Percentiles rank a stretch among this genome's conserved stretches.
Conservation (phyloP, 768 basidiomycete genomes). For the Mycena vitilis region DNA sequence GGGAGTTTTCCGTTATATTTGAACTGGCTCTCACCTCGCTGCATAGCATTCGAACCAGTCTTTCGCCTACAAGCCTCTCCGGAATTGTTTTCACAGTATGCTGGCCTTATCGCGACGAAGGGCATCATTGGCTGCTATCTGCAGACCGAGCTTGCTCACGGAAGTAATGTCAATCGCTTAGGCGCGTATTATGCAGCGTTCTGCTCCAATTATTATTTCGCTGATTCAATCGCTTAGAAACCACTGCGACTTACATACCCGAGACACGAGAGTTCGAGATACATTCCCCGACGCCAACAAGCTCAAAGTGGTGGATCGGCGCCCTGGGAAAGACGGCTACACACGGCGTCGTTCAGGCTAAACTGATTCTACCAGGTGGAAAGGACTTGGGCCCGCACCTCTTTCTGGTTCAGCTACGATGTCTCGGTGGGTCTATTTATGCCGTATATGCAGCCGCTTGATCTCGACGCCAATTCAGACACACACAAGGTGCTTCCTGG, state of each 20-base stretch:
- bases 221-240: slow-evolving; percentile 67
- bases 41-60: slow-evolving; percentile 74
- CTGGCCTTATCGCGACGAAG: slow-evolving; percentile 58
- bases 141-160: slow-evolving; percentile 85
- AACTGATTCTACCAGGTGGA: slow-evolving; percentile 71
- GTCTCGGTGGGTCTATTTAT: slow-evolving; percentile 56
- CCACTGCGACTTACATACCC: slow-evolving; percentile 80
- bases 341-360: slow-evolving; percentile 82
- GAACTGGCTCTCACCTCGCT: slow-evolving; percentile 28
- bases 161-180: slow-evolving; percentile 73
- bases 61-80: slow-evolving; percentile 70
- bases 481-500: slow-evolving; percentile 71
- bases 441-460: background rate
- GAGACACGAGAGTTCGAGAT: slow-evolving; percentile 78
- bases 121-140: slow-evolving; percentile 80
- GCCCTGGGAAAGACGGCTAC: slow-evolving; percentile 78
- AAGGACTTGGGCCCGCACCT: slow-evolving; percentile 78
- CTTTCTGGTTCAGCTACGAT: slow-evolving; percentile 78
- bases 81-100: slow-evolving; percentile 64
- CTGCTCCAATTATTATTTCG: no score
- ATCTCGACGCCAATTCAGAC: slow-evolving; percentile 50
- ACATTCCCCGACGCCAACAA: slow-evolving; percentile 79
- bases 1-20: slow-evolving; percentile 25
- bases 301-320: slow-evolving; percentile 88
- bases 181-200: no score